phyloP scores from a whole-genome alignment of 352 stramenopile genomes.

The Phytophthora capsici region DNA sequence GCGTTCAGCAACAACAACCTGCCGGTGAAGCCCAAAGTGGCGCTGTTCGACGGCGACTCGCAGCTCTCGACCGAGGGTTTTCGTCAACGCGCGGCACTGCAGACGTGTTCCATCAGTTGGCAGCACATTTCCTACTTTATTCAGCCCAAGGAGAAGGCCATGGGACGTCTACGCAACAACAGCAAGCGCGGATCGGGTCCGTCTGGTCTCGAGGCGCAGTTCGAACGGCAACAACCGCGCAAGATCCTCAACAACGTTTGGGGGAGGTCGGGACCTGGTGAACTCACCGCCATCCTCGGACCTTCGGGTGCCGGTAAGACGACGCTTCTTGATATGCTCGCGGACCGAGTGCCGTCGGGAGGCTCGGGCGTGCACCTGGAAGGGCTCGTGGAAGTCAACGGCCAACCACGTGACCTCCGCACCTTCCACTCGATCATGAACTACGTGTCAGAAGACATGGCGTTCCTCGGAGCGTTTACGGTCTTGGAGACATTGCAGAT shows the following conservation, averaged over 20 bases:
- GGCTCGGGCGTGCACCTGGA: conserved; percentile 44
- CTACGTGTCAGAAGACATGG: conserved; percentile 77
- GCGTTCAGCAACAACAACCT: conserved; percentile 37
- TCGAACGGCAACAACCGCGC: conserved; percentile 42
- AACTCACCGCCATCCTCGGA: conserved; percentile 77
- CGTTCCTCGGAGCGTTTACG: conserved; percentile 73
- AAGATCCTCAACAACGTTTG: conserved; percentile 75
- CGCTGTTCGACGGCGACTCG: conserved; percentile 39
- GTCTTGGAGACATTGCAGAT: conserved; percentile 82
- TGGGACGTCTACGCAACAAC: conserved; percentile 22
- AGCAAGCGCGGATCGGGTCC: conserved; percentile 36
- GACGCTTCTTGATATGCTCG: conserved; percentile 73
- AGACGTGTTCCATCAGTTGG: conserved; percentile 71
- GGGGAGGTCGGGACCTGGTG: conserved; percentile 62
- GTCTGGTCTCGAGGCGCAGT: conserved; percentile 36
- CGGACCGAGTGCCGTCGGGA: conserved; percentile 51
- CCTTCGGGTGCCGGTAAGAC: conserved; percentile 74
- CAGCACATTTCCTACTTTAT: conserved; percentile 70
- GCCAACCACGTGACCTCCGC: conserved; percentile 44
- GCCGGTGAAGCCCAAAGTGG: conserved; percentile 38
- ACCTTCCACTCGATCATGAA: conserved; percentile 67
- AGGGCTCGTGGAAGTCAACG: conserved; percentile 69
- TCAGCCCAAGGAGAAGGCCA: conserved; percentile 34
- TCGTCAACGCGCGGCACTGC: conserved; percentile 34
- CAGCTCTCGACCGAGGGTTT: conserved; percentile 42